Conservation (phyloP, 2,329 filamentous ascomycete species). For the Penicillium sp. region DNA sequence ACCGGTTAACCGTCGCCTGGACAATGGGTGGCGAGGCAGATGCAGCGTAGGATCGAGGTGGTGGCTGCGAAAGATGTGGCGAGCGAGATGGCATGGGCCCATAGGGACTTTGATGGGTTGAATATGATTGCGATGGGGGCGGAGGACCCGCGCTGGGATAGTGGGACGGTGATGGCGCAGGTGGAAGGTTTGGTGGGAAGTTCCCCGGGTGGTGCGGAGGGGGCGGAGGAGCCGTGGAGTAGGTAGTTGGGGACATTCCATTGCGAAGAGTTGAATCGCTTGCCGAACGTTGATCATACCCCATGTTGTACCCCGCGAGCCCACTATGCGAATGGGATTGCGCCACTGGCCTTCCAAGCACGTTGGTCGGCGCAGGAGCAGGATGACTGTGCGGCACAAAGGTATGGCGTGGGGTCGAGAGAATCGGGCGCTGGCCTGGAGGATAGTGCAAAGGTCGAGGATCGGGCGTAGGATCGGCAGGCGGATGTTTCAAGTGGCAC, state of each 20-base stretch:
- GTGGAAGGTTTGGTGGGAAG: slow-evolving; percentile 19
- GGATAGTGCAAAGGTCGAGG: slow-evolving; percentile 17
- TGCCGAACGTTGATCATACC: slow-evolving; percentile 34
- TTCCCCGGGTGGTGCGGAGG: slow-evolving; percentile 27
- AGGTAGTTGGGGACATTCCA: slow-evolving; percentile 31
- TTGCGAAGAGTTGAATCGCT: slow-evolving; percentile 33
- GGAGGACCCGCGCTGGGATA: slow-evolving; percentile 31
- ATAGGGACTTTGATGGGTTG: slow-evolving; percentile 37
- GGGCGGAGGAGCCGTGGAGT: slow-evolving; percentile 43
- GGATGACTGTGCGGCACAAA: slow-evolving; percentile 29
- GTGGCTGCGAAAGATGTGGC: slow-evolving; percentile 31
- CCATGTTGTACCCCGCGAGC: slow-evolving; percentile 29
- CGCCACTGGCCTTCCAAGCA: slow-evolving; percentile 28
- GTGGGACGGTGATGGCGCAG: slow-evolving; percentile 21
- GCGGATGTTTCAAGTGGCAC: slow-evolving; percentile 51
- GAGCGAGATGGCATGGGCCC: slow-evolving; percentile 32
- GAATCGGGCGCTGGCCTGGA: slow-evolving; percentile 29
- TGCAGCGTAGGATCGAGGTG: slow-evolving; percentile 32
- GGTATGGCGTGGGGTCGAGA: slow-evolving; percentile 30
- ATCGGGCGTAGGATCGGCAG: slow-evolving; percentile 26
- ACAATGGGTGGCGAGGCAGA: slow-evolving; percentile 36
- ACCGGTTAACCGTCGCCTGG: slow-evolving; percentile 35
- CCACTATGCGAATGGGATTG: slow-evolving; percentile 25
- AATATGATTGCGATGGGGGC: slow-evolving; percentile 30
- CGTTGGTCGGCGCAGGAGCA: slow-evolving; percentile 17